Evolutionary conservation across 2,329 filamentous ascomycete species (phyloP), one percentile per base, ranked within the genome.

Genomic region (Venturia effusa): DNA sequence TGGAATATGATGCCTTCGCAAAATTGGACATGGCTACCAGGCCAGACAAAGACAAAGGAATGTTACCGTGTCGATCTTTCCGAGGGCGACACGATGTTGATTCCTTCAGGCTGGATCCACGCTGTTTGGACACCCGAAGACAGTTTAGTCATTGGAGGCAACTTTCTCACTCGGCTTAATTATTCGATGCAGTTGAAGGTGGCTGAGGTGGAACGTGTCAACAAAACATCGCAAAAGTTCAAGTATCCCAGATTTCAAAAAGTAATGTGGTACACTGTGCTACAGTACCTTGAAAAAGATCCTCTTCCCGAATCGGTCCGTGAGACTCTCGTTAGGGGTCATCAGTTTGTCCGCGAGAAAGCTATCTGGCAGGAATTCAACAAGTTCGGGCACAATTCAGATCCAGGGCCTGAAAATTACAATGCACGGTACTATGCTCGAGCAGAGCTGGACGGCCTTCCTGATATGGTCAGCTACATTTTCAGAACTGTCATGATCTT

Each of bases 91-190:
- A 88, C 86, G 3, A 88, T 88, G 82, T 76, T 88, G 54, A 88
- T 88, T 67, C 86, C 86, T 4, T 87, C 86, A 40, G 86, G 86
- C 24, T 88, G 86, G 86, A 88, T 88, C 62, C 86, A 88, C 69
- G 85, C 86, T 30, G 86, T 88, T 8, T 88, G 86, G 84, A 88
- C 86, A 11, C 86, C 86, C 0, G 82, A 85, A 68, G 85, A 88
- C 69, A 88, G 85, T 68, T 74, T 88, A 60, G 86, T 88, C 34
- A 87, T 88, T 66, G 86, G 86, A n/a, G 86, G 86, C 61, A 88
- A 88, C 69, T 88, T 88, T 68, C 75, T 88, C 55, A 88, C 85
- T 5, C 77, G 82, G 64, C 78, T 87, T 72, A 84, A 87, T 65
- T 87, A 85, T 70, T 81, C 81, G 64, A 86, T 86, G 78, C 86